Evolutionary conservation across 352 stramenopile genomes (phyloP), one percentile per base, ranked within the genome.

Genomic region (Phytophthora tentaculata): DNA sequence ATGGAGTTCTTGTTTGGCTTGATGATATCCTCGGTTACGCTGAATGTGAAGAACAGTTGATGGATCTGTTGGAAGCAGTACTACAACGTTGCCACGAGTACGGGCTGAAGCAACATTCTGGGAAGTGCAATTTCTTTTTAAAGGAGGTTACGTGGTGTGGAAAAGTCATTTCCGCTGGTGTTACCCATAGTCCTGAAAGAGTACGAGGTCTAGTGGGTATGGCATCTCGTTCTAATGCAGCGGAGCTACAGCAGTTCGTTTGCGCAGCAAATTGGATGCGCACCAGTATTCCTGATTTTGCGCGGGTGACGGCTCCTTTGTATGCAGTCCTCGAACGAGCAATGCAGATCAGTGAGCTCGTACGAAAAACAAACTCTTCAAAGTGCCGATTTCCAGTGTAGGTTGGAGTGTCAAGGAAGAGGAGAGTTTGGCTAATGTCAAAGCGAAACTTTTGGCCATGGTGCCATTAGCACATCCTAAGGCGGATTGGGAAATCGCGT

Each of bases 281-380:
- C 1, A 0, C 17, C 1, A 48, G 41, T 24, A 48, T 48, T 24
- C 17, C 17, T 64, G 47, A 65, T 20, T 45, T 69, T 44, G 28
- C 48, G 17, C 10, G 35, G 37, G 44, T 64, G 49, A 19, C 39
- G 14, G 39, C 10, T 45, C 39, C 39, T 2, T 7, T 45, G 7
- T 20, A 45, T 7, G 16, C 2, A 3, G 20, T 45, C 8, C 16
- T 45, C 2, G 39, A 45, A 14, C 2, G 8, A 14, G 39, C 16
- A 19, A 45, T 45, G 39, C 2, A 45, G 3, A 9, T 14, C 2
- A 20, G 39, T 7, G 16, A 14, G 13, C 2, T 20, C 17, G 39
- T 2, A 45, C 39, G 14, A 45, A 45, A 19, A 9, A 14, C 5
- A 19, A 45, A 45, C 39, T 45, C 7, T 12, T 1, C 1, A 45